A percentile compares a stretch with the other conserved stretches of the same genome.
These are phyloP conservation scores for Rhypophila decipiens DNA, from an alignment of 495 filamentous ascomycete genomes.

Conservation along the genomic window DNA sequence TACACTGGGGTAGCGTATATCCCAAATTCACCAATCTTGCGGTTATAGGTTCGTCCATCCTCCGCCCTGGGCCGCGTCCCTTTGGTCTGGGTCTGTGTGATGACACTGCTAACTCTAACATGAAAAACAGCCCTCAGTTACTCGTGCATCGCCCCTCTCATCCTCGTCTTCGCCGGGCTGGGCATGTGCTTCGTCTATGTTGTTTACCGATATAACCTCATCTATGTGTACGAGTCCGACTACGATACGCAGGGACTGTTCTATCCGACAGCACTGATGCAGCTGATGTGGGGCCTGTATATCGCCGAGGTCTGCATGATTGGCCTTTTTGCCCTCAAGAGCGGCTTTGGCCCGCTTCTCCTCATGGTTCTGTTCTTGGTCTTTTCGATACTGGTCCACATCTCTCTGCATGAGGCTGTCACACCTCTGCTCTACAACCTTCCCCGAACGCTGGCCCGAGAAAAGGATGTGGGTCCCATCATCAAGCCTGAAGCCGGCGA, in stretches of 20 bases:
- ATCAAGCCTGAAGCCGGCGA: conserved; percentile 22
- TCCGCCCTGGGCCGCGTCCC: background rate
- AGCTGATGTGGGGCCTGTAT: conserved; percentile 78
- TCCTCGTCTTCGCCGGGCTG: conserved; percentile 73
- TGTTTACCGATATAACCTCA: conserved; percentile 79
- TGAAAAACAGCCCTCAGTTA: conserved; percentile 73
- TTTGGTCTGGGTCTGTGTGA: background rate
- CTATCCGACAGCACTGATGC: conserved; percentile 74
- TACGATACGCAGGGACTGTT: conserved; percentile 80
- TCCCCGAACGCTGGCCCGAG: conserved; percentile 46
- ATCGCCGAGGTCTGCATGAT: conserved; percentile 72
- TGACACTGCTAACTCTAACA: conserved; percentile 3
- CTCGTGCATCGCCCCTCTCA: conserved; percentile 82
- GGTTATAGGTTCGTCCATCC: conserved; percentile 51
- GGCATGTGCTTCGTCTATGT: conserved; percentile 76
- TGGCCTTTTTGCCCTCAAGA: conserved; percentile 69
- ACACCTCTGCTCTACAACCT: conserved; percentile 68
- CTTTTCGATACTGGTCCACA: conserved; percentile 69
- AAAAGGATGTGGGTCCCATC: conserved; percentile 45
- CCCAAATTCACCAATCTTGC: conserved; percentile 70
- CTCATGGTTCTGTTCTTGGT: conserved; percentile 69
- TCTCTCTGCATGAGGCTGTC: conserved; percentile 70
- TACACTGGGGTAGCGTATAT: conserved; percentile 64
- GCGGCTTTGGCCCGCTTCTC: conserved; percentile 62
- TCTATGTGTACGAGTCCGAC: conserved; percentile 70